Conservation (phyloP, 2,329 filamentous ascomycete species). For the Penicillium brevicompactum region DNA sequence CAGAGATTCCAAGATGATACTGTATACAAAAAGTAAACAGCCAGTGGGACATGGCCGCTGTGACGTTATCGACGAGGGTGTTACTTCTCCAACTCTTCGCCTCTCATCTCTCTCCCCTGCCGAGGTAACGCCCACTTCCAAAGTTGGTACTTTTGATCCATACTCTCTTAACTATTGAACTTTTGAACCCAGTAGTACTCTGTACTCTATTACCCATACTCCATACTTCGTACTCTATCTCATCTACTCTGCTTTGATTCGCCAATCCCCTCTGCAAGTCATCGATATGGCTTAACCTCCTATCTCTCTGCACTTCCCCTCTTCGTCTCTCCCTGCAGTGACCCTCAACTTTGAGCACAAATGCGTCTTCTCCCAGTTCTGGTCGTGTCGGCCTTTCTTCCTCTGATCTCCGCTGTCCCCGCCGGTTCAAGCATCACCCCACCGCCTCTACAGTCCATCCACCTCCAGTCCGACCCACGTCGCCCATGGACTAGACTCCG, state of each 20-base stretch:
- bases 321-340: slow-evolving; percentile 15
- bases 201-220: too few species aligned
- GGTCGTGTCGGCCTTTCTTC: slow-evolving; percentile 19
- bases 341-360: neutral
- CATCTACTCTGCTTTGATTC: neutral
- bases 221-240: neutral
- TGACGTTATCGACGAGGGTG: too few species aligned
- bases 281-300: neutral
- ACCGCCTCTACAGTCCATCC: slow-evolving; percentile 34
- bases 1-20: too few species aligned
- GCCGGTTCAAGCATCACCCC: slow-evolving; percentile 40
- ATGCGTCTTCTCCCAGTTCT: slow-evolving; percentile 26
- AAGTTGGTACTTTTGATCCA: too few species aligned
- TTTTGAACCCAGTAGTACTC: too few species aligned
- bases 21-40: too few species aligned
- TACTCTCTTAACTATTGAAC: too few species aligned
- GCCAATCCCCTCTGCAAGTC: neutral
- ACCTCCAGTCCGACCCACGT: slow-evolving; percentile 30
- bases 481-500: slow-evolving; percentile 44
- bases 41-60: too few species aligned
- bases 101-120: too few species aligned
- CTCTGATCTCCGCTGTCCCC: slow-evolving; percentile 33
- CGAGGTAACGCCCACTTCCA: too few species aligned
- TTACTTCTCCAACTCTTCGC: too few species aligned
- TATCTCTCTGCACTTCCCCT: slow-evolving; percentile 10